Conservation (phyloP, 306 rosid species). For the Medicago arabica region DNA sequence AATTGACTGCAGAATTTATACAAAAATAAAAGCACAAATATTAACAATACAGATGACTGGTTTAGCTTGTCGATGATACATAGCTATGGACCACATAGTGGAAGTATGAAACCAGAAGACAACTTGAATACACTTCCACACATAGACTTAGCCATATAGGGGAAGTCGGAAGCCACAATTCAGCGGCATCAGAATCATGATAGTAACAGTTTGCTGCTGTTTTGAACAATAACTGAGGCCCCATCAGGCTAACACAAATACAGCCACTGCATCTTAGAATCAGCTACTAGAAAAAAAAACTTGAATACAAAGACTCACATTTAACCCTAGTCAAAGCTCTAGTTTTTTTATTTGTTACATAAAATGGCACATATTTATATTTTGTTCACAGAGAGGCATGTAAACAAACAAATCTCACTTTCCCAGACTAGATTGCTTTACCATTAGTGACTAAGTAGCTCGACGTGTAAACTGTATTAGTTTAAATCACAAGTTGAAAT, state of each 20-base stretch:
- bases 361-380: slow-evolving; percentile 19
- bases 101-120: slow-evolving; percentile 9
- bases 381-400: slow-evolving; percentile 33
- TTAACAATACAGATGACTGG: neutral
- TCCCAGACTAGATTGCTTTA: slow-evolving; percentile 15
- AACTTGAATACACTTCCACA: neutral
- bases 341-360: slow-evolving; percentile 9
- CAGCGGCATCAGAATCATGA: neutral
- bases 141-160: neutral
- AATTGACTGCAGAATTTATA: neutral
- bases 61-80: neutral
- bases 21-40: neutral
- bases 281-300: slow-evolving; percentile 20
- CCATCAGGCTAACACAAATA: slow-evolving; percentile 9
- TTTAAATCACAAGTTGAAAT: slow-evolving; percentile 35
- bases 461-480: slow-evolving; percentile 27
- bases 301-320: slow-evolving; percentile 12
- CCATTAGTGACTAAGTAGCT: slow-evolving; percentile 26
- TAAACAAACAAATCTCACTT: slow-evolving; percentile 19
- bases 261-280: slow-evolving; percentile 6
- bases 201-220: neutral
- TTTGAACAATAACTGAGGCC: neutral
- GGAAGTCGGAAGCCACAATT: neutral
- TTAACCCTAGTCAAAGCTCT: slow-evolving; percentile 26
- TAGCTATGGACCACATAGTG: neutral